phyloP scores from a whole-genome alignment of 208 protist species.

The Blastocrithidia nonstop region DNA sequence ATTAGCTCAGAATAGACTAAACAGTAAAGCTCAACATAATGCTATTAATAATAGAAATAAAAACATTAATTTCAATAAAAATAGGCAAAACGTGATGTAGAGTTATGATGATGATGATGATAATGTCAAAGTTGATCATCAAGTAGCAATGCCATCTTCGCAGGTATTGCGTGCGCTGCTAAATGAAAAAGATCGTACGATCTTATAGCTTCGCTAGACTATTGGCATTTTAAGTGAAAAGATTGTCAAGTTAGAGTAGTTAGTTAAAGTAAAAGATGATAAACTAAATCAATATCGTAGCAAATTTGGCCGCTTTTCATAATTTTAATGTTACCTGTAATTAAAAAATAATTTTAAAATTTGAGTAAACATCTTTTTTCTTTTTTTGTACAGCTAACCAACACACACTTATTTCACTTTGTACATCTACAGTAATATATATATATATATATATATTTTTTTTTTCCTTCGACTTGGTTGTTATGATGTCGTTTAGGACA shows the following conservation, averaged over 20 bases:
- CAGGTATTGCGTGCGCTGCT: constrained; percentile 32
- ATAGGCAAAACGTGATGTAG: constrained; percentile 4
- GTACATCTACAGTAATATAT: background rate
- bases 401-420: background rate
- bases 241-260: constrained; percentile 91
- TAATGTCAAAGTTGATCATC: background rate
- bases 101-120: constrained; percentile 6
- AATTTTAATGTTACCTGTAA: constrained; percentile 3
- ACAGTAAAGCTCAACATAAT: background rate
- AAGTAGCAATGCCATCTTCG: no score
- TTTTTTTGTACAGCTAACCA: background rate
- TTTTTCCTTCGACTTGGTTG: no score
- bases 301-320: constrained; percentile 28
- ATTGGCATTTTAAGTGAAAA: constrained; percentile 84
- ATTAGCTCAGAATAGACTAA: no score
- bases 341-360: background rate
- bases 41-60: background rate
- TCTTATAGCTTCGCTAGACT: constrained; percentile 82
- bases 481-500: no score
- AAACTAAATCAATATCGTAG: constrained; percentile 78
- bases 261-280: constrained; percentile 91
- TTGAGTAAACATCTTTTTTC: constrained; percentile 2
- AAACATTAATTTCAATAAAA: constrained; percentile 5
- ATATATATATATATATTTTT: no score
- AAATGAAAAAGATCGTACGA: constrained; percentile 82